A percentile compares a stretch with the other conserved stretches of the same genome.
phyloP scores from a whole-genome alignment of 768 basidiomycete genomes.

The Boletus rubroflammeus region DNA sequence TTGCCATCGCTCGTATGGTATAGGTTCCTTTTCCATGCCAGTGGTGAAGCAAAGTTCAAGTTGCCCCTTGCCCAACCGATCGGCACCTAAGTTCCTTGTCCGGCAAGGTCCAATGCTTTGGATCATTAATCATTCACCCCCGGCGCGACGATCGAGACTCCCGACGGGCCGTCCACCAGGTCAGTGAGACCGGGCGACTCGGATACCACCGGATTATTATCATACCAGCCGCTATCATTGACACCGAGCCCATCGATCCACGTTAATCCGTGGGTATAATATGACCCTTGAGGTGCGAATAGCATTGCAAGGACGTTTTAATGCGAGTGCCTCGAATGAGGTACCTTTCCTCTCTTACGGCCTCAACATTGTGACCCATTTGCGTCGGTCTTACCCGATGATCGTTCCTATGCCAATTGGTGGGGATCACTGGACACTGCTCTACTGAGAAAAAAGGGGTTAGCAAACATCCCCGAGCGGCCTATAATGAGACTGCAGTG shows the following conservation, averaged over 20 bases:
- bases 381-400: not conserved
- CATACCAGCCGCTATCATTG: not conserved
- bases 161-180: no score
- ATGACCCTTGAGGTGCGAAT: not conserved
- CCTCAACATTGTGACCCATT: not conserved
- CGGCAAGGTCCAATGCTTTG: no score
- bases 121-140: not conserved
- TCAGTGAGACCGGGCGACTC: no score
- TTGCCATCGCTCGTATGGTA: not conserved
- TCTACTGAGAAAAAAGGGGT: not conserved
- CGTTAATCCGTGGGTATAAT: not conserved
- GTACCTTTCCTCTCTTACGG: not conserved
- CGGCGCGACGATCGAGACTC: not conserved
- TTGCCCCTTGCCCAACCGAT: not conserved
- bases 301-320: not conserved
- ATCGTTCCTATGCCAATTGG: slow-evolving; percentile 1
- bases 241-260: not conserved
- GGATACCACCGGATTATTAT: not conserved
- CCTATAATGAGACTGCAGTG: not conserved
- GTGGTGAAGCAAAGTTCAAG: not conserved
- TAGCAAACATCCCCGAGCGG: not conserved
- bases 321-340: not conserved
- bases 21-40: no score
- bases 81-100: not conserved
- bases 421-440: not conserved